Base-by-base conservation (phyloP, 768 basidiomycete genomes). In the Kwoniella bestiolae region DNA sequence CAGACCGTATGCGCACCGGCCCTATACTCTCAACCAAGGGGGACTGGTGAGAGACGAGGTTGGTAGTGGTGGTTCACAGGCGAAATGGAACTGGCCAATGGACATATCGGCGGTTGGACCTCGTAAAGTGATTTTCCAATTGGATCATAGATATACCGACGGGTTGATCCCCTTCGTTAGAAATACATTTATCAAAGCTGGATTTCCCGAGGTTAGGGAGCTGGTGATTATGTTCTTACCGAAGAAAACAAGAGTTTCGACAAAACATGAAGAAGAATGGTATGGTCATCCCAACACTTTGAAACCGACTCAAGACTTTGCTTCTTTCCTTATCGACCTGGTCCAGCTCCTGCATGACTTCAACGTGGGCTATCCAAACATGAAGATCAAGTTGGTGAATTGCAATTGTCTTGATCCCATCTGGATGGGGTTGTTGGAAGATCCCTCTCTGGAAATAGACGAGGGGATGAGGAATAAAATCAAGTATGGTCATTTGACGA, bases 1-100 rank as follows among this genome's bases (percentile, higher is more conserved):
- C 12, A 55, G 23, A 35, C 32, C 52, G 3, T 55, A 55, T 55
- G n/a, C n/a, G n/a, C n/a, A n/a, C n/a, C n/a, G n/a, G n/a, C n/a
- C n/a, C n/a, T n/a, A n/a, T n/a, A n/a, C n/a, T n/a, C n/a, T n/a
- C n/a, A n/a, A n/a, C n/a, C n/a, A n/a, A n/a, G n/a, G n/a, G n/a
- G n/a, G n/a, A n/a, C n/a, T n/a, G n/a, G n/a, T n/a, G n/a, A n/a
- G n/a, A n/a, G n/a, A n/a, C n/a, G n/a, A n/a, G n/a, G n/a, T n/a
- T n/a, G n/a, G n/a, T n/a, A n/a, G n/a, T n/a, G n/a, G n/a, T n/a
- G n/a, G n/a, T n/a, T n/a, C n/a, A n/a, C n/a, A n/a, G n/a, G n/a
- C n/a, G n/a, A n/a, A n/a, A n/a, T n/a, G n/a, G n/a, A 47, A 41
- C 8, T 18, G 18, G 38, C 8, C 38, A 6, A 6, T 47, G 11